These are phyloP conservation scores for Strobilomyces confusus DNA, from an alignment of 768 basidiomycete genomes.

Conservation along the genomic window DNA sequence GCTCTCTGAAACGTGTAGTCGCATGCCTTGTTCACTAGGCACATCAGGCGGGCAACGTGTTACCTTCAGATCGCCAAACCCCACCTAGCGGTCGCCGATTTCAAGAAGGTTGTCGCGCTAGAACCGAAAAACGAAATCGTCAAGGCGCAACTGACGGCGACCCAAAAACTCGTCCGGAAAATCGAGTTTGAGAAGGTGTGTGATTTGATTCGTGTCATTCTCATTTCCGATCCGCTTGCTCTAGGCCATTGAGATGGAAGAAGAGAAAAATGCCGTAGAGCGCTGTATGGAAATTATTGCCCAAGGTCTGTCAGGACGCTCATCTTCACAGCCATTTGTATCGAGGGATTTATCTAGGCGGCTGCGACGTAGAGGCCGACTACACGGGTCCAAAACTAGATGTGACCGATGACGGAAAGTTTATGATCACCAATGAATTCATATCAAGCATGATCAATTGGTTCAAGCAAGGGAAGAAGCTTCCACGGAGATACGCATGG, in stretches of 20 bases:
- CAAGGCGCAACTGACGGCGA: slow-evolving; percentile 74
- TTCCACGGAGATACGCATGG: slow-evolving; percentile 89
- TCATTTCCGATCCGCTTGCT: slow-evolving; percentile 6
- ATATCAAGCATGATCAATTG: slow-evolving; percentile 81
- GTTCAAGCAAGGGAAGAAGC: slow-evolving; percentile 93
- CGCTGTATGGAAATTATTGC: slow-evolving; percentile 76
- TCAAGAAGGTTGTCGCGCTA: slow-evolving; percentile 75
- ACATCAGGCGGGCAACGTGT: slow-evolving; percentile 76
- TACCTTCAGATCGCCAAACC: slow-evolving; percentile 88
- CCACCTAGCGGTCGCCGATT: slow-evolving; percentile 80
- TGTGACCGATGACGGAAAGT: slow-evolving; percentile 59
- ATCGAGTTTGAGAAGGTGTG: slow-evolving; percentile 89
- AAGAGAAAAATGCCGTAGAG: slow-evolving; percentile 73
- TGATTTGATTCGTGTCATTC: neutral
- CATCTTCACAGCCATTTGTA: neutral
- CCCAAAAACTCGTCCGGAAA: slow-evolving; percentile 85
- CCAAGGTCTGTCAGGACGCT: slow-evolving; percentile 48
- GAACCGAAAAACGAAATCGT: slow-evolving; percentile 87
- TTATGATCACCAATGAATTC: slow-evolving; percentile 72
- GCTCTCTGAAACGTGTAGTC: neutral
- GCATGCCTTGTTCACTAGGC: neutral
- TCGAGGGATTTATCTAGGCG: slow-evolving; percentile 43
- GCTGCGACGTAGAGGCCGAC: slow-evolving; percentile 69
- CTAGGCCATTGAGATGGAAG: slow-evolving; percentile 90
- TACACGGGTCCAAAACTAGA: slow-evolving; percentile 76